A percentile compares a stretch with the other conserved stretches of the same genome.
Conservation (phyloP, 2,329 filamentous ascomycete species). For the Paecilomyces niveus region DNA sequence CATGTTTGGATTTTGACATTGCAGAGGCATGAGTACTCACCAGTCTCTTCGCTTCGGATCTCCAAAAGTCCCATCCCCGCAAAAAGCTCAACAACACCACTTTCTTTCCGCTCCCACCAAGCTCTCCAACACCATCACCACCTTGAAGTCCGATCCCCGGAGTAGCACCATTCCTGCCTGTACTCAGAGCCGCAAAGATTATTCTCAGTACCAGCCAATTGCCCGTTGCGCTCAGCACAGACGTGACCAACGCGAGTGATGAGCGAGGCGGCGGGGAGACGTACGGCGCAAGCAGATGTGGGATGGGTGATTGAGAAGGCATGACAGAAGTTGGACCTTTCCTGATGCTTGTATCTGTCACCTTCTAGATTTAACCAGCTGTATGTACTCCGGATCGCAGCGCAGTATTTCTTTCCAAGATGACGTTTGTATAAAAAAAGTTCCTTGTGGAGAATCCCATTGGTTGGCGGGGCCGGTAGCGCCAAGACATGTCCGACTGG, state of each 20-base stretch:
- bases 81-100: slow-evolving; percentile 80
- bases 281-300: slow-evolving; percentile 32
- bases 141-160: slow-evolving; percentile 4
- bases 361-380: background rate
- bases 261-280: slow-evolving; percentile 25
- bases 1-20: too few relatives aligned
- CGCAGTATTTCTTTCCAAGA: background rate
- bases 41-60: slow-evolving; percentile 59
- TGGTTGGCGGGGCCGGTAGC: background rate
- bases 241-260: slow-evolving; percentile 37
- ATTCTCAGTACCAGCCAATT: slow-evolving; percentile 53
- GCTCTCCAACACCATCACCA: slow-evolving; percentile 10
- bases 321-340: slow-evolving; percentile 12
- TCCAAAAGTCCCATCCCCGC: slow-evolving; percentile 73
- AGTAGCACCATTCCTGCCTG: slow-evolving; percentile 6
- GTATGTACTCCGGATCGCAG: background rate
- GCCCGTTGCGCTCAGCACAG: slow-evolving; percentile 40
- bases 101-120: slow-evolving; percentile 32
- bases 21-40: slow-evolving; percentile 36
- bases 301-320: slow-evolving; percentile 34
- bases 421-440: slow-evolving; percentile 1
- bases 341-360: background rate
- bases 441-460: background rate
- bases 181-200: slow-evolving; percentile 40
- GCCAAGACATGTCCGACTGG: background rate